Evolutionary conservation across 768 basidiomycete genomes (phyloP), one percentile per base, ranked within the genome.

Genomic region (Kwoniella mangroviensis): DNA sequence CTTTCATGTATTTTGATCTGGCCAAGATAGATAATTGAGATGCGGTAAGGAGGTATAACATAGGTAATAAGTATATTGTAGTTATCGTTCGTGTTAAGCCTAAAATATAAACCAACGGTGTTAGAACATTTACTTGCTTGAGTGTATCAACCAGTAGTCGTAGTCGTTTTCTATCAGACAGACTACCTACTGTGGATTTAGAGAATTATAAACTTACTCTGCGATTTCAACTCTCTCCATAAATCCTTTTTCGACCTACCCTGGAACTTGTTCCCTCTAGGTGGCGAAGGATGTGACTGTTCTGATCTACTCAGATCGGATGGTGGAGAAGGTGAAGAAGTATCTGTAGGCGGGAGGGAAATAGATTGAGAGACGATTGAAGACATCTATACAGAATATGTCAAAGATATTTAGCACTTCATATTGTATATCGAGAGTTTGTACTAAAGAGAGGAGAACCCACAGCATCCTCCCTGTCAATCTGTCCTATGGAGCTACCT

Each of bases 151-250:
- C n/a, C n/a, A n/a, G n/a, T n/a, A n/a, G n/a, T n/a, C n/a, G n/a
- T n/a, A n/a, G n/a, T n/a, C n/a, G n/a, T n/a, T n/a, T n/a, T n/a
- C n/a, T n/a, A n/a, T n/a, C n/a, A n/a, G n/a, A n/a, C n/a, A n/a
- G n/a, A n/a, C n/a, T n/a, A n/a, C n/a, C n/a, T n/a, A n/a, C n/a
- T 11, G 40, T 10, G 5, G 0, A 49, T 49, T 49, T 49, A 51
- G 10, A 22, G 7, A 12, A 22, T 12, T 49, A 49, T 42, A 11
- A 45, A 85, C 87, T 57, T 77, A 90, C 92, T 90, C 41, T 95
- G 88, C 45, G 94, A 88, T 82, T 97, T 98, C 45, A 97, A 87
- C 83, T 97, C 93, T 67, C 90, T 89, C 96, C 96, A 98, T 7
- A 98, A 85, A 76, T 77, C 73, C 56, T 74, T 79, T 71, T 77